phyloP scores from a whole-genome alignment of 2,329 filamentous ascomycete species.

The Pseudogymnoascus sp. region DNA sequence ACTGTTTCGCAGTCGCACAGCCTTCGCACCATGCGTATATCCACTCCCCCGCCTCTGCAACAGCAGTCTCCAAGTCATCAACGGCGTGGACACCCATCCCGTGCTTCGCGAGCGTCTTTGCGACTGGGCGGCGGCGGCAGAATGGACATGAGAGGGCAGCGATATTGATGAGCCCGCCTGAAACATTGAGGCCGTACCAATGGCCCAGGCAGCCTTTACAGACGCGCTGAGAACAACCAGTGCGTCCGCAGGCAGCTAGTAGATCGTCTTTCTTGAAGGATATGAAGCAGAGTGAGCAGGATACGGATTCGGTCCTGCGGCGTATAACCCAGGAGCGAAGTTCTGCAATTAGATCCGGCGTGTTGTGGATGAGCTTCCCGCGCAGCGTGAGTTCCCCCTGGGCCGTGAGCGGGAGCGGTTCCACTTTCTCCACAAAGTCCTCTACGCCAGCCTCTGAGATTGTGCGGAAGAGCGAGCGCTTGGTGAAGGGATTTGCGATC shows the following conservation, averaged over 20 bases:
- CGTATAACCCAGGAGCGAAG: not conserved
- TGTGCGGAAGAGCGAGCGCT: not conserved
- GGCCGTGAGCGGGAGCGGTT: not conserved
- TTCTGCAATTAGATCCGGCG: not conserved
- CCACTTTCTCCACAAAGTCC: not conserved
- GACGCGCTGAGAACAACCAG: not conserved
- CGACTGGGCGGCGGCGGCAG: not conserved
- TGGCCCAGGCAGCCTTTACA: not conserved
- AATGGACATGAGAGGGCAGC: not conserved
- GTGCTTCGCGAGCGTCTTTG: not conserved
- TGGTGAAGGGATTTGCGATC: not conserved
- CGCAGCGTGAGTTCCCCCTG: not conserved
- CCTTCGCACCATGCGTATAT: conserved; percentile 21
- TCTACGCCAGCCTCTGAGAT: not conserved
- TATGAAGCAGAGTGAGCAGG: not conserved
- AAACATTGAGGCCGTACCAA: not conserved
- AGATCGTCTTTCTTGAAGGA: not conserved
- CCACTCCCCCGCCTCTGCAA: not conserved
- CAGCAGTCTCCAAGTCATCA: not conserved
- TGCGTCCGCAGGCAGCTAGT: not conserved
- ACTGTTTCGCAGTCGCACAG: conserved; percentile 17
- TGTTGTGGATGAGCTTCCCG: not conserved
- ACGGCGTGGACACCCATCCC: not conserved
- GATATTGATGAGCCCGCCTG: not conserved
- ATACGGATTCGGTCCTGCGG: not conserved